A percentile compares a stretch with the other conserved stretches of the same genome.
phyloP scores from a whole-genome alignment of 345 rosid species.

The Syzygium aqueum region DNA sequence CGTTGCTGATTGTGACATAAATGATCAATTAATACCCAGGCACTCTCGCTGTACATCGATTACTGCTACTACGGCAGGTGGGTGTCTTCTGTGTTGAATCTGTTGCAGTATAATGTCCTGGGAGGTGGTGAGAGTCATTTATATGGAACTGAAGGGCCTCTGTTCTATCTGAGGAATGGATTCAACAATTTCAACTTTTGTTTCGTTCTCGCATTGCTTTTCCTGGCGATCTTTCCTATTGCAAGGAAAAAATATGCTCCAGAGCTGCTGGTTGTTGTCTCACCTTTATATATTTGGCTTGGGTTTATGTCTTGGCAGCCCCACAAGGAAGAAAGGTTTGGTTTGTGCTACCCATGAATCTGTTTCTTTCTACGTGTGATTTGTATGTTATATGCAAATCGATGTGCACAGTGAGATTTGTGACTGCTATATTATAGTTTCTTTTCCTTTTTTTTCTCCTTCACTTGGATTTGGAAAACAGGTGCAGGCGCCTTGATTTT shows the following conservation, averaged over 20 bases:
- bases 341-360: not conserved
- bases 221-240: conserved; percentile 56
- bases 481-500: not conserved
- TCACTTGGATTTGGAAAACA: not conserved
- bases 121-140: conserved; percentile 99
- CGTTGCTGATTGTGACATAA: conserved; percentile 2
- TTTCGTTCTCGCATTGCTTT: conserved; percentile 74
- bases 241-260: conserved; percentile 63
- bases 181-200: conserved; percentile 94
- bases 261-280: conserved; percentile 64
- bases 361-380: not conserved
- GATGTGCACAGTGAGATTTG: not conserved
- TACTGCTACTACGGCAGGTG: conserved; percentile 58
- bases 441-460: not conserved
- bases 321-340: conserved; percentile 97
- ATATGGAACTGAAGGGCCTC: conserved; percentile 78
- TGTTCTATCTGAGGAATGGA: conserved; percentile 76
- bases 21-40: conserved; percentile 35
- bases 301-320: conserved; percentile 93
- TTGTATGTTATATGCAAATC: not conserved
- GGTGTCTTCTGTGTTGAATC: conserved; percentile 88
- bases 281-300: conserved; percentile 87
- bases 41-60: conserved; percentile 60
- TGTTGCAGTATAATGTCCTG: conserved; percentile 77
- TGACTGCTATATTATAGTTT: not conserved